phyloP scores from a whole-genome alignment of 768 basidiomycete genomes.

The Rhodotorula kratochvilovae region DNA sequence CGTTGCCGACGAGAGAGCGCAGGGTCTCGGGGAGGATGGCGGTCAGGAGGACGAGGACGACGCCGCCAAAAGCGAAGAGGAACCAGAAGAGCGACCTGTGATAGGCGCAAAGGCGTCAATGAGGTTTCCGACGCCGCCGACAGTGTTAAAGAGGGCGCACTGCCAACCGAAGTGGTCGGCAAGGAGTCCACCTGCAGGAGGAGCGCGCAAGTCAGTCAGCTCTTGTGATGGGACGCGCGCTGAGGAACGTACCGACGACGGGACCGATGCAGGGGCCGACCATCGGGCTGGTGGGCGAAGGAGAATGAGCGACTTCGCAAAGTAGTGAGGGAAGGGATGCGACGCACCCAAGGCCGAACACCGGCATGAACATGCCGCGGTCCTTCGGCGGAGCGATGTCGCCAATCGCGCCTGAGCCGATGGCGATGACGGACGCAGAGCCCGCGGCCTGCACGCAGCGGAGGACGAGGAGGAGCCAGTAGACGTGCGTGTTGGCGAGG shows the following conservation, averaged over 20 bases:
- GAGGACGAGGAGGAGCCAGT: constrained; percentile 22
- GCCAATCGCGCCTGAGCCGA: constrained; percentile 30
- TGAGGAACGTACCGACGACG: neutral
- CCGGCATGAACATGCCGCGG: constrained; percentile 28
- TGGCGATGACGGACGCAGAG: constrained; percentile 29
- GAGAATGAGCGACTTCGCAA: neutral
- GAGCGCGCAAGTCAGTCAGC: neutral
- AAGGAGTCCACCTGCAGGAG: constrained; percentile 11
- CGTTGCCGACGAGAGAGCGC: constrained; percentile 52
- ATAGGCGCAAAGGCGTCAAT: neutral
- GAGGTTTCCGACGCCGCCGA: neutral
- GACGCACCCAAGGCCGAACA: constrained; percentile 16
- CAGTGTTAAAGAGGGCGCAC: neutral
- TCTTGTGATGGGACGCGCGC: neutral
- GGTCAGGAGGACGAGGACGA: constrained; percentile 24
- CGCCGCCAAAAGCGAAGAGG: constrained; percentile 17
- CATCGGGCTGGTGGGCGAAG: neutral
- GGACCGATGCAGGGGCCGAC: constrained; percentile 2
- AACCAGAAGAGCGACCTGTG: constrained; percentile 37
- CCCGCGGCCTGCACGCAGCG: constrained; percentile 26
- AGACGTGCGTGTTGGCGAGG: constrained; percentile 31
- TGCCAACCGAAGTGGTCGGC: constrained; percentile 21
- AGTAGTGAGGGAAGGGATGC: no score
- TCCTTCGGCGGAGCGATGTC: constrained; percentile 29
- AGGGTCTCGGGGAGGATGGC: constrained; percentile 47